These are phyloP conservation scores for Tilletia walkeri DNA, from an alignment of 1,284 basidiomycete species.

Conservation along the genomic window DNA sequence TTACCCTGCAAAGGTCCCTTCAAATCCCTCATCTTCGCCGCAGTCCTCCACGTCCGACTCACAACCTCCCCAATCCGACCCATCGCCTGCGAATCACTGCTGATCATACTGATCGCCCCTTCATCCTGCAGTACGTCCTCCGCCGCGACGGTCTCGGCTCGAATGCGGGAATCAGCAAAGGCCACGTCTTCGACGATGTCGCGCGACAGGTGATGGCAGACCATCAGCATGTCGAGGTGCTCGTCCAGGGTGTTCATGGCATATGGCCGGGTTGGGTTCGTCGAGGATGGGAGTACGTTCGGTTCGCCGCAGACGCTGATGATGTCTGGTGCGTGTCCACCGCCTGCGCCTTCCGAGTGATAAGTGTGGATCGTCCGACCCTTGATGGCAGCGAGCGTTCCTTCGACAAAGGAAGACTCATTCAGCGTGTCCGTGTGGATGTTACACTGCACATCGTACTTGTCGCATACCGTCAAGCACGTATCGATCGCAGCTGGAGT, in stretches of 20 bases:
- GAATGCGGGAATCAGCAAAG: slow-evolving; percentile 95
- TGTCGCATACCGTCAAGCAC: slow-evolving; percentile 76
- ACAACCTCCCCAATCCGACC: slow-evolving; percentile 89
- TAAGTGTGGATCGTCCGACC: slow-evolving; percentile 86
- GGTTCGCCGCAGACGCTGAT: slow-evolving; percentile 86
- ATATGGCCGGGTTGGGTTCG: slow-evolving; percentile 93
- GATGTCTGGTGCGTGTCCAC: slow-evolving; percentile 96
- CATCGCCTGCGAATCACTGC: slow-evolving; percentile 95
- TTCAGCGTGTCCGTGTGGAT: slow-evolving; percentile 87
- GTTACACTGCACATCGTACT: slow-evolving; percentile 94
- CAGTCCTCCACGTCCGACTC: slow-evolving; percentile 91
- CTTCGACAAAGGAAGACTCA: slow-evolving; percentile 75
- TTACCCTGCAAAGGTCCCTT: slow-evolving; percentile 67
- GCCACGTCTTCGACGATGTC: slow-evolving; percentile 77
- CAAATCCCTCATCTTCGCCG: slow-evolving; percentile 84
- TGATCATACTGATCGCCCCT: slow-evolving; percentile 93
- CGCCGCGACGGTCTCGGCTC: slow-evolving; percentile 93
- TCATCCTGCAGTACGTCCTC: slow-evolving; percentile 94
- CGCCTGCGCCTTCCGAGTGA: slow-evolving; percentile 58
- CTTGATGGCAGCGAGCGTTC: slow-evolving; percentile 88
- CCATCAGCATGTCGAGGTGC: slow-evolving; percentile 98
- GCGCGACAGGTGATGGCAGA: slow-evolving; percentile 58
- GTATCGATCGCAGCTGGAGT: slow-evolving; percentile 81
- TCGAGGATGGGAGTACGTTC: slow-evolving; percentile 94
- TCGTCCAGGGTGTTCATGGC: slow-evolving; percentile 91